Conservation (phyloP, 345 rosid species). For the Excoecaria cochinchinensis region DNA sequence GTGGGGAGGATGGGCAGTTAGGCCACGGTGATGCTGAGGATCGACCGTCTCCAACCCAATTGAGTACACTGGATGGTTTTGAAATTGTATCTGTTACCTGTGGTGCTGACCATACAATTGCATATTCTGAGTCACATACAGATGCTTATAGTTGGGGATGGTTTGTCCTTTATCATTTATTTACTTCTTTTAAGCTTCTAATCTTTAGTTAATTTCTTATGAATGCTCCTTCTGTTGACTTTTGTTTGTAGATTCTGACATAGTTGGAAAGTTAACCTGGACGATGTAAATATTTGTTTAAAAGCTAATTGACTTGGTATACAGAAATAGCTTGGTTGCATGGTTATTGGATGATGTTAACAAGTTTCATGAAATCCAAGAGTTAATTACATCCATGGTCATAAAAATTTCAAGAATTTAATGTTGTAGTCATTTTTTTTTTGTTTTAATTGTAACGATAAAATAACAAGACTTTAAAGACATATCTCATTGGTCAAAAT, state of each 20-base stretch:
- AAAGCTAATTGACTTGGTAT: not conserved
- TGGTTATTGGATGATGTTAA: not conserved
- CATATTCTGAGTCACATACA: slow-evolving; percentile 59
- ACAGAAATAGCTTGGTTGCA: not conserved
- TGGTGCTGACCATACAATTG: slow-evolving; percentile 94
- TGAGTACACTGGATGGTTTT: slow-evolving; percentile 66
- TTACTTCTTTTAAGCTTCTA: slow-evolving; percentile 7
- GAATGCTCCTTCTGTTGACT: not conserved
- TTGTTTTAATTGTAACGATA: too few species aligned
- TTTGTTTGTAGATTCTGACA: not conserved
- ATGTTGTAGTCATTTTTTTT: too few species aligned
- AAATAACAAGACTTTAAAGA: too few species aligned
- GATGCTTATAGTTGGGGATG: slow-evolving; percentile 95
- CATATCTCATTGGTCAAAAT: too few species aligned
- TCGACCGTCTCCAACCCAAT: slow-evolving; percentile 70
- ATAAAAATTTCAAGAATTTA: too few species aligned
- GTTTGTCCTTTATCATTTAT: slow-evolving; percentile 21
- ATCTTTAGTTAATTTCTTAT: not conserved
- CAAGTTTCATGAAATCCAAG: too few species aligned
- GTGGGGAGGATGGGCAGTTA: slow-evolving; percentile 98
- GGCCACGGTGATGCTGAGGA: slow-evolving; percentile 98
- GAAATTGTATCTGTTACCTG: slow-evolving; percentile 67
- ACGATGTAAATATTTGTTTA: not conserved
- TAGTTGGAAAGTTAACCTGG: not conserved
- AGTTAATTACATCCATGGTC: too few species aligned